Base-by-base conservation (phyloP, 345 rosid genomes). In the Populus tremula region DNA sequence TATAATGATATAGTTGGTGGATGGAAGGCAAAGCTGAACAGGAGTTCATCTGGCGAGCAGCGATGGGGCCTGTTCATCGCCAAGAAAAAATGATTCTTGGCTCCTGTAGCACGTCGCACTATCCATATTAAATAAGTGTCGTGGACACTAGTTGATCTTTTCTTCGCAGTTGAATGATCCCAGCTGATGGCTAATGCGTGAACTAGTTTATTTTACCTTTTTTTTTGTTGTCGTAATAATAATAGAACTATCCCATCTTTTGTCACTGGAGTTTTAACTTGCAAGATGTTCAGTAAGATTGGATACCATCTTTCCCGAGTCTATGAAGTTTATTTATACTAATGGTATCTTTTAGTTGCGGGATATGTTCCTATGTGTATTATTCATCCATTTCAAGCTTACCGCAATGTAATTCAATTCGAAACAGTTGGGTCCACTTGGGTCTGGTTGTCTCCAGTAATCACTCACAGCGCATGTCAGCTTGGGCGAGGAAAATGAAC, bases 21-120 rank as follows among this genome's bases (percentile, higher is more conserved):
- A 50, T 91, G 97, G 97, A 93, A 87, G 64, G 88, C 97, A 62
- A 93, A 93, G 84, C 84, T 90, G 80, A 73, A 83, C 43, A 82
- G 97, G 85, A 91, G 89, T 84, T 73, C 89, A 66, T 83, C 90
- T 7, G 97, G 96, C 9, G 97, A 91, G 74, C 97, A 93, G 87
- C 72, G 86, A 36, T 93, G 97, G 96, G 96, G 95, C 25, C 78
- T 93, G 80, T 91, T 93, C 85, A 67, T 90, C 4, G 94, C 96
- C 27, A 76, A 72, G 75, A 83, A 79, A 53, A 71, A 49, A 35
- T 79, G 61, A 79, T 62, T 17, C 4, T 59, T n/a, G 35, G 70
- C 25, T 53, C 43, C 74, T 11, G 9, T 71, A 38, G 5, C 76
- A 43, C 16, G 73, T 69, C 45, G 5, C 47, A 49, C 39, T 64